These are phyloP conservation scores for Cercophora newfieldiana DNA, from an alignment of 495 filamentous ascomycete species.

Conservation along the genomic window DNA sequence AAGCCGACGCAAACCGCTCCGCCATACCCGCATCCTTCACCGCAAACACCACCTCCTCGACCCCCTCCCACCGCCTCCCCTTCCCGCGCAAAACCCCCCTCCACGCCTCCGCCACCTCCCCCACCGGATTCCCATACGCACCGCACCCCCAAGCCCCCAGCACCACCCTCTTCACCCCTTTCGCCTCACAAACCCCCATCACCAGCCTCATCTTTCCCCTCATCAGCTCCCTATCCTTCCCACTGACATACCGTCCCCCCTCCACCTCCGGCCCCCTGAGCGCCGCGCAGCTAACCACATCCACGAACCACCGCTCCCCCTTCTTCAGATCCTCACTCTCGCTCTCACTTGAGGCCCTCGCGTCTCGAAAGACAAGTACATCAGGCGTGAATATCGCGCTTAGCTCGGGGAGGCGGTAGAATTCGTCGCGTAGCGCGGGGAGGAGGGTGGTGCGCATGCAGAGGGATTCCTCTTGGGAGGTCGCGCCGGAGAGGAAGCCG, in stretches of 20 bases:
- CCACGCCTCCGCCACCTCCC: constrained; percentile 64
- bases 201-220: constrained; percentile 61
- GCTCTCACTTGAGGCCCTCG: too few species aligned
- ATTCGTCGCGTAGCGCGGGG: constrained; percentile 51
- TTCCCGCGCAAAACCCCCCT: constrained; percentile 50
- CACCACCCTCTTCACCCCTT: constrained; percentile 55
- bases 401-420: constrained; percentile 56
- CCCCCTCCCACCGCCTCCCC: constrained; percentile 32
- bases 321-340: constrained; percentile 10
- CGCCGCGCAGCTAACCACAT: constrained; percentile 61
- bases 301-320: constrained; percentile 44
- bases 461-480: constrained; percentile 66
- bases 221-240: constrained; percentile 50
- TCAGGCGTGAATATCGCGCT: constrained; percentile 59
- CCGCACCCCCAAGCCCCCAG: constrained; percentile 72
- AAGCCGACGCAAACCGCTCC: constrained; percentile 3
- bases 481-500: constrained; percentile 56
- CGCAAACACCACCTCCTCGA: constrained; percentile 55
- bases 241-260: constrained; percentile 32
- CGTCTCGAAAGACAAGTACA: constrained; percentile 37
- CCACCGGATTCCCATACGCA: constrained; percentile 62
- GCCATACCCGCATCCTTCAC: constrained; percentile 36
- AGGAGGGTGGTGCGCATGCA: constrained; percentile 65
- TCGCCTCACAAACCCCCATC: constrained; percentile 55
- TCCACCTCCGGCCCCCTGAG: constrained; percentile 47